phyloP scores from a whole-genome alignment of 2,329 filamentous ascomycete genomes.

The Neurospora crassa region DNA sequence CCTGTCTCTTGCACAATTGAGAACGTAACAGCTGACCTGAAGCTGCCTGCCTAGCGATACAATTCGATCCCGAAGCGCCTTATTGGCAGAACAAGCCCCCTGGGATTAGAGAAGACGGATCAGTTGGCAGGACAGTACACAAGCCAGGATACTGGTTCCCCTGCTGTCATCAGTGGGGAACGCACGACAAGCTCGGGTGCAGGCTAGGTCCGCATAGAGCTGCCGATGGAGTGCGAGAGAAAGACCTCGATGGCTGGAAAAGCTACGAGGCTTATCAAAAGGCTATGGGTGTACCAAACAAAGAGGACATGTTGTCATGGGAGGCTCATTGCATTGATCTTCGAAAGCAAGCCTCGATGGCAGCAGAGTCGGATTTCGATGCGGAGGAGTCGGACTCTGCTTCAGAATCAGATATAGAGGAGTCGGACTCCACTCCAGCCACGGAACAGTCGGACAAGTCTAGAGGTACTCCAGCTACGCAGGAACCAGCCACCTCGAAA shows the following conservation, averaged over 20 bases:
- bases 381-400: not conserved
- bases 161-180: not conserved
- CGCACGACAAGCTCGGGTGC: not conserved
- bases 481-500: not conserved
- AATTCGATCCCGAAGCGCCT: not conserved
- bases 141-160: not conserved
- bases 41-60: not conserved
- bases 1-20: not conserved
- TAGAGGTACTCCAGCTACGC: too few relatives aligned
- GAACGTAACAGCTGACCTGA: not conserved
- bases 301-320: not conserved
- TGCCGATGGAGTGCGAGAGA: not conserved
- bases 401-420: too few relatives aligned
- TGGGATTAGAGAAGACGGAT: not conserved
- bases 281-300: not conserved
- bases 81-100: not conserved
- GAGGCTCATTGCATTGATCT: not conserved
- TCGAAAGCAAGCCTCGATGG: not conserved
- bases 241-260: not conserved
- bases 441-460: not conserved
- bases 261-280: not conserved
- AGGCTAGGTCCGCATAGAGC: not conserved
- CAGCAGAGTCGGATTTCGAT: not conserved
- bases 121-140: not conserved
- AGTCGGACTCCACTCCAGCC: not conserved